These are phyloP conservation scores for Epichloe coenophiala DNA, from an alignment of 2,329 filamentous ascomycete species.

Conservation along the genomic window DNA sequence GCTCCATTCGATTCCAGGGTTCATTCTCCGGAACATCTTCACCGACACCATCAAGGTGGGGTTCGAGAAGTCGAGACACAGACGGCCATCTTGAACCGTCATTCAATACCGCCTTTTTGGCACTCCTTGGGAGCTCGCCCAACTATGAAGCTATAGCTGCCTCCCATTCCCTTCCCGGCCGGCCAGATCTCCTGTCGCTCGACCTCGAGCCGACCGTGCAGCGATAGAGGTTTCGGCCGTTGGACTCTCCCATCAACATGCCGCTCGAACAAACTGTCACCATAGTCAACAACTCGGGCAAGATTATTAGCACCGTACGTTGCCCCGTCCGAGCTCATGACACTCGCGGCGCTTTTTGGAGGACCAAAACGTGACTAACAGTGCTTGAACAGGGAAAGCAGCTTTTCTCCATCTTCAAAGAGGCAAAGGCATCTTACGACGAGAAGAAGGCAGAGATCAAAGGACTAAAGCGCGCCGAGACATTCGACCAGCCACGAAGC, in stretches of 20 bases:
- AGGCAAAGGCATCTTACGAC: slow-evolving; percentile 76
- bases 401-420: slow-evolving; percentile 78
- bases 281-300: slow-evolving; percentile 81
- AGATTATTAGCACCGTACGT: slow-evolving; percentile 77
- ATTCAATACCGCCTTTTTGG: not conserved
- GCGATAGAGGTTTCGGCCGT: not conserved
- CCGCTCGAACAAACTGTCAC: slow-evolving; percentile 60
- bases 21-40: slow-evolving; percentile 6
- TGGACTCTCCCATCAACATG: slow-evolving; percentile 14
- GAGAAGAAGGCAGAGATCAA: slow-evolving; percentile 77
- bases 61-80: not conserved
- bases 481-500: slow-evolving; percentile 26
- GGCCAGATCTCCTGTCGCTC: not conserved
- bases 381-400: slow-evolving; percentile 59
- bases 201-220: not conserved
- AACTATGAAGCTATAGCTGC: not conserved
- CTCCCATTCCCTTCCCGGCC: not conserved
- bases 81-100: not conserved
- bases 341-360: not conserved
- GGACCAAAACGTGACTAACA: not conserved
- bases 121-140: not conserved
- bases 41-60: slow-evolving; percentile 8
- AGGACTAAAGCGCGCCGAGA: slow-evolving; percentile 50
- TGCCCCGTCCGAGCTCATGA: not conserved
- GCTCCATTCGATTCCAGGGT: slow-evolving; percentile 5